Percentiles rank a stretch among this genome's conserved stretches.
Conservation (phyloP, 306 rosid species). For the Malus fusca region DNA sequence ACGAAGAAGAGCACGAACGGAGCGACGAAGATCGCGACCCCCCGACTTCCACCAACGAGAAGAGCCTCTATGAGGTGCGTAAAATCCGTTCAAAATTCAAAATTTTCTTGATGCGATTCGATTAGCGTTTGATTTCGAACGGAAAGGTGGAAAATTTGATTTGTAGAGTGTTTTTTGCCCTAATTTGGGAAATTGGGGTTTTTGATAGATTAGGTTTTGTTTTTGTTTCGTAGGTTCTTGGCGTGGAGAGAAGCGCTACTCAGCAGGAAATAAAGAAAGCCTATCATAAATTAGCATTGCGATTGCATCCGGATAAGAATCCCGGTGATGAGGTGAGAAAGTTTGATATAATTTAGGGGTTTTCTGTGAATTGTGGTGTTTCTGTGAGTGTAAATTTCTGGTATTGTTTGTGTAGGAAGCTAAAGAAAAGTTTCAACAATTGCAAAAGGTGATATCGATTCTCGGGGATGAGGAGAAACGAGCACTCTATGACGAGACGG, state of each 20-base stretch:
- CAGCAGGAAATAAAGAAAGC: conserved; percentile 94
- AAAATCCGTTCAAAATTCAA: not conserved
- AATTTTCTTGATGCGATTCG: not conserved
- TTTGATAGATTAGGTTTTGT: not conserved
- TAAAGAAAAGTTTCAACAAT: conserved; percentile 77
- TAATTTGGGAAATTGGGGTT: not conserved
- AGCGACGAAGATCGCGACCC: conserved; percentile 7
- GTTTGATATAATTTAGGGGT: not conserved
- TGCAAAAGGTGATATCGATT: conserved; percentile 84
- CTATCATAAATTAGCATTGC: conserved; percentile 75
- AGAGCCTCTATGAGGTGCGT: conserved; percentile 57
- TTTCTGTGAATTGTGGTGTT: not conserved
- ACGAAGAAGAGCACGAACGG: not conserved
- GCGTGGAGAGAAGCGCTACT: conserved; percentile 73
- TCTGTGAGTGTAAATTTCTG: conserved; percentile 1
- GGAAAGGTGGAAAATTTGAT: not conserved
- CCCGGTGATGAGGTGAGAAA: conserved; percentile 65
- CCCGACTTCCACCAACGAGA: conserved; percentile 12
- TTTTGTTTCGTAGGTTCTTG: conserved; percentile 45
- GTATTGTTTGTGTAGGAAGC: conserved; percentile 51
- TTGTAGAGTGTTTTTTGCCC: not conserved
- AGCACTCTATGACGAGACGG: conserved; percentile 80
- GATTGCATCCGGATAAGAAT: conserved; percentile 94
- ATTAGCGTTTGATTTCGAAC: too few relatives aligned
- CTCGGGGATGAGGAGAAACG: conserved; percentile 93